Evolutionary conservation across 75 land plant genomes (phyloP).

Genomic region (Sequoiadendron giganteum): DNA sequence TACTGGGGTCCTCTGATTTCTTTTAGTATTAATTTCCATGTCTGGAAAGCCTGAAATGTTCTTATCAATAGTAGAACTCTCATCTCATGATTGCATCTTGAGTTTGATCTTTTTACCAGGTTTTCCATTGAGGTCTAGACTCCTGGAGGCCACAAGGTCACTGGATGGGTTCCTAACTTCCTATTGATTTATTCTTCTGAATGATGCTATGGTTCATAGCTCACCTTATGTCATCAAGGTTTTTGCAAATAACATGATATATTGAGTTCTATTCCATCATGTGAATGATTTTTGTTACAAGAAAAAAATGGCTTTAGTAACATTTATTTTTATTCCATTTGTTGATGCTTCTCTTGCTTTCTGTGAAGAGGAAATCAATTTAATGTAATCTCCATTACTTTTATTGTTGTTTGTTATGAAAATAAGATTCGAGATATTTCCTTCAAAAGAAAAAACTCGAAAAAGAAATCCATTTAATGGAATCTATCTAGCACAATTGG

Average conservation of each 20-base stretch:
- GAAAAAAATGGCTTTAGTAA: neutral
- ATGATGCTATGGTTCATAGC: too few species aligned
- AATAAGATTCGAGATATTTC: neutral
- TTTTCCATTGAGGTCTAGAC: neutral
- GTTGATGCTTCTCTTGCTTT: neutral
- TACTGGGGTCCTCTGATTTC: neutral
- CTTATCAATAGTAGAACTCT: neutral
- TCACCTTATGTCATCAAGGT: too few species aligned
- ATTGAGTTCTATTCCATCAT: too few species aligned
- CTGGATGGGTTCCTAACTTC: neutral
- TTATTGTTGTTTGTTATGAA: neutral
- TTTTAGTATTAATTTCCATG: neutral
- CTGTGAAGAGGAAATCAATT: neutral
- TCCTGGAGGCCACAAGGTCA: neutral
- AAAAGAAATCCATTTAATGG: neutral
- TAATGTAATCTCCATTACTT: neutral
- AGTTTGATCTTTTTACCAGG: neutral
- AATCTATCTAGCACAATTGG: neutral
- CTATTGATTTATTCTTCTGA: neutral
- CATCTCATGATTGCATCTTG: neutral
- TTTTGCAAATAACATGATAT: too few species aligned
- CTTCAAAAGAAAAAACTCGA: neutral
- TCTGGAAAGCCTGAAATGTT: neutral
- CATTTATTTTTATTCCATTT: neutral
- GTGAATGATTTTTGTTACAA: neutral